Evolutionary conservation across 345 rosid species (phyloP).

Genomic region (Eucalyptus marginata): DNA sequence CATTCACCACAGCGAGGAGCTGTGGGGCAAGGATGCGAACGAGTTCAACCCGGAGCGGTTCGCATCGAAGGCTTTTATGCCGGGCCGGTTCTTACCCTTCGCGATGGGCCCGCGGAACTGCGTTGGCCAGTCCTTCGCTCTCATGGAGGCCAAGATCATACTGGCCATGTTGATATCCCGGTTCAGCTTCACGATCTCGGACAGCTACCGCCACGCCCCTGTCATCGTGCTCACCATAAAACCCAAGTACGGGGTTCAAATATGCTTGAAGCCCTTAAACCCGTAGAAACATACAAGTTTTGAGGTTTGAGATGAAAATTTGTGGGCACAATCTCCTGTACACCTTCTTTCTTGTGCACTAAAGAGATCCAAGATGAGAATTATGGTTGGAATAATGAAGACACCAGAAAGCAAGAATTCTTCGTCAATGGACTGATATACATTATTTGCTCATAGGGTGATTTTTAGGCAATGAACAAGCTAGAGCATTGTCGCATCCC

Average conservation of each 20-base stretch:
- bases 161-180: slow-evolving; percentile 23
- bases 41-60: slow-evolving; percentile 84
- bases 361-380: neutral
- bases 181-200: slow-evolving; percentile 26
- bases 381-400: neutral
- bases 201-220: slow-evolving; percentile 30
- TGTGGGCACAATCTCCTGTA: too few relatives aligned
- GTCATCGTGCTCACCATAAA: slow-evolving; percentile 25
- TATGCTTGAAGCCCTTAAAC: slow-evolving; percentile 3
- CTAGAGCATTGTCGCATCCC: too few relatives aligned
- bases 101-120: slow-evolving; percentile 50
- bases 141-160: slow-evolving; percentile 45
- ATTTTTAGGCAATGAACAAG: too few relatives aligned
- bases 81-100: slow-evolving; percentile 38
- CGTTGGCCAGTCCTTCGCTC: slow-evolving; percentile 21
- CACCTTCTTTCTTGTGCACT: too few relatives aligned
- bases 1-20: slow-evolving; percentile 69
- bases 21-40: slow-evolving; percentile 87
- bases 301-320: neutral
- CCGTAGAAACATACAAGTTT: neutral
- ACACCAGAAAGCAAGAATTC: neutral
- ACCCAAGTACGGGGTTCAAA: slow-evolving; percentile 37
- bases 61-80: slow-evolving; percentile 24
- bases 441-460: too few relatives aligned
- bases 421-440: neutral